Conservation (phyloP, 2,329 filamentous ascomycete species). For the Calonectria fujianensis region DNA sequence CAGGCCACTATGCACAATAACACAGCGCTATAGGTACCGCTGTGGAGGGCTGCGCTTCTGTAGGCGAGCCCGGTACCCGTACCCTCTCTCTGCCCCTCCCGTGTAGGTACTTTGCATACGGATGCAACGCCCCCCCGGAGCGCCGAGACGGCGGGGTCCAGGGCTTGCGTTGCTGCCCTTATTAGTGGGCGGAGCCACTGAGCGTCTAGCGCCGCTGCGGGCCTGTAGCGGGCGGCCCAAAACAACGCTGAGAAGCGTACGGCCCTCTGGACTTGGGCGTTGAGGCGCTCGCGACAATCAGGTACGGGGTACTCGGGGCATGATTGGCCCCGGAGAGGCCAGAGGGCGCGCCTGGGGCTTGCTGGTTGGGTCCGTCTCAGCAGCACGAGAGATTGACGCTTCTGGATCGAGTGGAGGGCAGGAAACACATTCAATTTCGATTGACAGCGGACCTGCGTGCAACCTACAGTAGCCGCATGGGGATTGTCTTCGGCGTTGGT, state of each 20-base stretch:
- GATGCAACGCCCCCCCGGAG: slow-evolving; percentile 26
- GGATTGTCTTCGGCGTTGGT: slow-evolving; percentile 38
- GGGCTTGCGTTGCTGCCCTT: slow-evolving; percentile 45
- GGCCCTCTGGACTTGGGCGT: slow-evolving; percentile 44
- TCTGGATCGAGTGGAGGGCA: slow-evolving; percentile 52
- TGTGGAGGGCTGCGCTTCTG: neutral
- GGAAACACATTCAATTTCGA: slow-evolving; percentile 43
- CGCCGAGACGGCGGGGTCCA: slow-evolving; percentile 41
- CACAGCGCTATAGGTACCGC: slow-evolving; percentile 30
- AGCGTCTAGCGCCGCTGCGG: slow-evolving; percentile 53
- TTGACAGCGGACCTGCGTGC: slow-evolving; percentile 35
- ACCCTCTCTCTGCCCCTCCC: neutral
- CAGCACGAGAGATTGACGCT: slow-evolving; percentile 53
- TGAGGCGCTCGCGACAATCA: slow-evolving; percentile 43
- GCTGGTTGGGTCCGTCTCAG: slow-evolving; percentile 49
- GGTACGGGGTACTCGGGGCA: slow-evolving; percentile 39
- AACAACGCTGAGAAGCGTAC: slow-evolving; percentile 40
- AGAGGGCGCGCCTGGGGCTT: slow-evolving; percentile 9
- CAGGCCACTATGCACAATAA: slow-evolving; percentile 32
- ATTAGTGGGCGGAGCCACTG: slow-evolving; percentile 55
- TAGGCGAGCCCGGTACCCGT: slow-evolving; percentile 27
- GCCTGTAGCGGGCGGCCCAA: slow-evolving; percentile 47
- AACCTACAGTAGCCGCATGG: slow-evolving; percentile 51
- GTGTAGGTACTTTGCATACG: slow-evolving; percentile 26
- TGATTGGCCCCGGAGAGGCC: slow-evolving; percentile 49